These are phyloP conservation scores for Thielaviopsis punctulata DNA, from an alignment of 2,329 filamentous ascomycete genomes.

Conservation along the genomic window DNA sequence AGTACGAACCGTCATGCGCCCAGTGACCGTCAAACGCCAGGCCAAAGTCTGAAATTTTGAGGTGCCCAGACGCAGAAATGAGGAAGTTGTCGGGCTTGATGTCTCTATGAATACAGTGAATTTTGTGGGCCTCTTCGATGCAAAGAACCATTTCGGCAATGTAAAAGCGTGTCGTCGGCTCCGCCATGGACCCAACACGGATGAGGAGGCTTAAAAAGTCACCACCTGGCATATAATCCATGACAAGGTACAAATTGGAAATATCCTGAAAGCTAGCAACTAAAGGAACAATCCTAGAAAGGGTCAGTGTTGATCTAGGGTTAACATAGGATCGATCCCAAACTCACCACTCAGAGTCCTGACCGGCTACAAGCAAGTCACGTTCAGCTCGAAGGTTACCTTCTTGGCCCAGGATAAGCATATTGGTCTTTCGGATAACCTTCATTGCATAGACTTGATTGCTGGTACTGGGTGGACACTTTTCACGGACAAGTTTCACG, in stretches of 20 bases:
- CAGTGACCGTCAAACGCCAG: conserved; percentile 91
- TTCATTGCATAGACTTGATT: conserved; percentile 82
- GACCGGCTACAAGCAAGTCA: conserved; percentile 78
- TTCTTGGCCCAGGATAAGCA: conserved; percentile 82
- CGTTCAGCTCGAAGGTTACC: conserved; percentile 80
- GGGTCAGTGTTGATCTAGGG: not conserved
- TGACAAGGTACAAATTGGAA: conserved; percentile 74
- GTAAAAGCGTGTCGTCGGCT: conserved; percentile 69
- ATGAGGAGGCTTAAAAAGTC: conserved; percentile 82
- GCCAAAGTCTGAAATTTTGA: conserved; percentile 94
- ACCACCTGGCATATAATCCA: conserved; percentile 96
- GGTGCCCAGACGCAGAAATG: conserved; percentile 69
- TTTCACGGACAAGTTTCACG: conserved; percentile 65
- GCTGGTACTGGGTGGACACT: conserved; percentile 16
- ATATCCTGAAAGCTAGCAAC: conserved; percentile 79
- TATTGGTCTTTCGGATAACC: conserved; percentile 82
- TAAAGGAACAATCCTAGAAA: conserved; percentile 59
- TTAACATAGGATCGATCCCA: not conserved
- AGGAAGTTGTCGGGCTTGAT: conserved; percentile 97
- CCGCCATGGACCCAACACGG: conserved; percentile 65
- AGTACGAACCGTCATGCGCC: conserved; percentile 80
- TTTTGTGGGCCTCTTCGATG: conserved; percentile 76
- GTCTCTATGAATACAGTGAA: conserved; percentile 86
- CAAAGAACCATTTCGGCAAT: conserved; percentile 91
- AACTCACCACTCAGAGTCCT: conserved; percentile 60